Conservation (phyloP, 2,329 filamentous ascomycete species). For the Phaeoacremonium minimum region DNA sequence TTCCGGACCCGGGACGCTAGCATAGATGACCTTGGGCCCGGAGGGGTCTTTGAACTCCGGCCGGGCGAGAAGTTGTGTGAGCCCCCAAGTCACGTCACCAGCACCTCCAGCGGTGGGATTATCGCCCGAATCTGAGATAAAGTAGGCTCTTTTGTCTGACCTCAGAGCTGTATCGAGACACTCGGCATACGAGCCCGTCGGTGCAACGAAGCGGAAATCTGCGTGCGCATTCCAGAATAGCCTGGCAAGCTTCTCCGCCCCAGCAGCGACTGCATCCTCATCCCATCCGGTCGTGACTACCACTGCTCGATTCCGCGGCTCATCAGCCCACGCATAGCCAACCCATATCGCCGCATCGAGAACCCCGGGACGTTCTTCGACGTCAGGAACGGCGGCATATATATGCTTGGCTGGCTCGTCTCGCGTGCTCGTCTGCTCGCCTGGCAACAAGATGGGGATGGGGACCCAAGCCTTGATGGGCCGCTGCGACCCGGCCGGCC, state of each 20-base stretch:
- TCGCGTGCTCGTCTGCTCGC: conserved; percentile 51
- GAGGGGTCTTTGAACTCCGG: conserved; percentile 34
- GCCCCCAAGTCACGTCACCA: conserved; percentile 48
- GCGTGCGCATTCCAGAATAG: conserved; percentile 41
- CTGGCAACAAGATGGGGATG: conserved; percentile 45
- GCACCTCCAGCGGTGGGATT: conserved; percentile 51
- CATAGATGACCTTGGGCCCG: conserved; percentile 43
- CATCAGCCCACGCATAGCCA: conserved; percentile 52
- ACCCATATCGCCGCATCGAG: conserved; percentile 52
- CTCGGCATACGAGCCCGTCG: conserved; percentile 39
- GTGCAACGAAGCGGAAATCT: conserved; percentile 47
- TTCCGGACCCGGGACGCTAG: conserved; percentile 42
- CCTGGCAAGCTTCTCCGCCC: conserved; percentile 38
- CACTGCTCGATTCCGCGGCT: conserved; percentile 44
- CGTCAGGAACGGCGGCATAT: conserved; percentile 39
- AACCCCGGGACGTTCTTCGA: conserved; percentile 34
- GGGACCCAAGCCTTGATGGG: conserved; percentile 49
- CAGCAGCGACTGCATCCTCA: conserved; percentile 24
- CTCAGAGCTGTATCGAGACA: conserved; percentile 40
- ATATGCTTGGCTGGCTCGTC: conserved; percentile 46
- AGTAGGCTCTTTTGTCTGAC: conserved; percentile 37
- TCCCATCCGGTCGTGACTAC: conserved; percentile 50
- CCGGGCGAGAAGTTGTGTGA: conserved; percentile 37
- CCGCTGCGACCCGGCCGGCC: conserved; percentile 16
- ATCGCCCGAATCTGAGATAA: conserved; percentile 52